Evolutionary conservation across 225 moss, liverwort and hornwort species (phyloP).

Genomic region (Climacium dendroides): DNA sequence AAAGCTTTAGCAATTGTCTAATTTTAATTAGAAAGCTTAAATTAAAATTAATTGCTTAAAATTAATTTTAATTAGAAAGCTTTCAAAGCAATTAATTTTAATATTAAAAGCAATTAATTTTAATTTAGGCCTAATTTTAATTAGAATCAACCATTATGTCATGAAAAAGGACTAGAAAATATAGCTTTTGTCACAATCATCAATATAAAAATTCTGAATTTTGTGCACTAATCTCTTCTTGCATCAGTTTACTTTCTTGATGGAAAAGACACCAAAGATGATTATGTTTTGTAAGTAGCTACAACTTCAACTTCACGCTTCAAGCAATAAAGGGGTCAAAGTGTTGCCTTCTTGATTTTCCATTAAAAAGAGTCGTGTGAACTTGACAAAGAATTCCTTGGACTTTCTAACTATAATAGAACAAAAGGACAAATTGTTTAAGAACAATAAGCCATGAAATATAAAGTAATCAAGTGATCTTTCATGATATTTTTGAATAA

Average conservation of each 20-base stretch:
- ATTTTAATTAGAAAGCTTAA: too few species aligned
- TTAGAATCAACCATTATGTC: not conserved
- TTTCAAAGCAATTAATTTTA: too few species aligned
- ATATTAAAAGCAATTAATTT: too few species aligned
- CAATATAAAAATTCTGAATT: not conserved
- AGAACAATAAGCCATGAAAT: fast-evolving
- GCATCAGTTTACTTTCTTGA: fast-evolving
- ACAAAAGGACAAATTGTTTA: not conserved
- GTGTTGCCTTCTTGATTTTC: not conserved
- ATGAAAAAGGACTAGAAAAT: not conserved
- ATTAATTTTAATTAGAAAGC: too few species aligned
- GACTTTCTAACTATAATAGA: not conserved
- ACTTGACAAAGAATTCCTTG: not conserved
- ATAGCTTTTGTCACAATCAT: not conserved
- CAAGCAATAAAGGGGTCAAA: not conserved
- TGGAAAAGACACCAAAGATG: not conserved
- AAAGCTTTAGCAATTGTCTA: too few species aligned
- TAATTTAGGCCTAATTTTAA: too few species aligned
- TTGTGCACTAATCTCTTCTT: fast-evolving
- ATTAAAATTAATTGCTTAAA: too few species aligned
- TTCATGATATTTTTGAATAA: not conserved
- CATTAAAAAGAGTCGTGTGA: not conserved
- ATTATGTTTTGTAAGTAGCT: not conserved
- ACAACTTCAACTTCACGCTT: fast-evolving
- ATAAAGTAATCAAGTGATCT: not conserved